Conservation (phyloP, 108 stramenopile genomes). For the Conticribra guillardii region DNA sequence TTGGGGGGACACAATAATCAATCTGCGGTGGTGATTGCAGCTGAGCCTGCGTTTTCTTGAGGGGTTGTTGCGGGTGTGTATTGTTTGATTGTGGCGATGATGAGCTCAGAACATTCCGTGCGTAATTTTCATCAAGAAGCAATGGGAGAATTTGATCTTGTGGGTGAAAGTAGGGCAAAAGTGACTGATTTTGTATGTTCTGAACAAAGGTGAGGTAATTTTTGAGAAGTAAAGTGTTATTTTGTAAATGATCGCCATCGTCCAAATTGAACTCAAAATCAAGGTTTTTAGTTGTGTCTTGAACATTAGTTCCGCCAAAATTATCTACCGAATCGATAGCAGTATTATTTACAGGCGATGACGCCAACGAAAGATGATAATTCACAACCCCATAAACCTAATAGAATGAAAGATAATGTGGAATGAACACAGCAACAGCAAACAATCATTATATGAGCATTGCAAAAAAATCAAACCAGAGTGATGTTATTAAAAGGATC, state of each 20-base stretch:
- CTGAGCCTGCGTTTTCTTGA: not conserved
- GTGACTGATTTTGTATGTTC: slow-evolving; percentile 41
- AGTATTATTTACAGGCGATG: not conserved
- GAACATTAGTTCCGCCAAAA: not conserved
- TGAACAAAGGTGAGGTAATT: slow-evolving; percentile 40
- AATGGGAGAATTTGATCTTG: slow-evolving; percentile 41
- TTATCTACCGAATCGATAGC: not conserved
- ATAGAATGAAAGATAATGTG: not conserved
- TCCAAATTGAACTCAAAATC: not conserved
- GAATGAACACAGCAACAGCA: too few relatives aligned
- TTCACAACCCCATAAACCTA: slow-evolving; percentile 40
- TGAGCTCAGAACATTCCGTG: slow-evolving; percentile 14
- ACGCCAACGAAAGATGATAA: slow-evolving; percentile 17
- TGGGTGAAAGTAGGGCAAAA: slow-evolving; percentile 38
- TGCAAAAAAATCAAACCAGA: too few relatives aligned
- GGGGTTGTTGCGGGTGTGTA: not conserved
- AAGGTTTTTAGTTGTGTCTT: not conserved
- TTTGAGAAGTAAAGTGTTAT: slow-evolving; percentile 22
- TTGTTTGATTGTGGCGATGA: not conserved
- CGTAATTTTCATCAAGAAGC: slow-evolving; percentile 33
- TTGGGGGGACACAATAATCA: slow-evolving; percentile 40
- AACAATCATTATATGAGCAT: too few relatives aligned
- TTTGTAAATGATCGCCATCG: slow-evolving; percentile 2
- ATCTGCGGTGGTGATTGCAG: slow-evolving; percentile 13
- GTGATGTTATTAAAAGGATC: too few relatives aligned